Evolutionary conservation across 83 land plant species (phyloP).

Genomic region (Picea abies): DNA sequence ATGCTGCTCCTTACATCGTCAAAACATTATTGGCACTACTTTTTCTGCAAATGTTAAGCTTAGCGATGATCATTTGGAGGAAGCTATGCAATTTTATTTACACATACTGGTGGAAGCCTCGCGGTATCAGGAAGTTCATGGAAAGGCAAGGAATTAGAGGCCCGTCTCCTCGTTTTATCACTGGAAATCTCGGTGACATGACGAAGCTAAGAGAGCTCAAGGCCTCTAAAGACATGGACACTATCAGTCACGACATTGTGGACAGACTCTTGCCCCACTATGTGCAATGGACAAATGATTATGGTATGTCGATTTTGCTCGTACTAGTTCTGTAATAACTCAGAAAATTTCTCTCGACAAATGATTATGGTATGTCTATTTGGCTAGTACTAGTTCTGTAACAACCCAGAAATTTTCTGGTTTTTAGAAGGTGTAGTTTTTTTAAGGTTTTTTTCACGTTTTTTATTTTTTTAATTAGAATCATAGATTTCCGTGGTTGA

Average conservation of each 20-base stretch:
- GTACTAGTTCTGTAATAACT: too few relatives aligned
- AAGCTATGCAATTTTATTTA: conserved; percentile 4
- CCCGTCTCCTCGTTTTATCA: too few relatives aligned
- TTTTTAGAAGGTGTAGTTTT: too few relatives aligned
- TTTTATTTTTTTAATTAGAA: not conserved
- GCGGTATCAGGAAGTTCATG: conserved; percentile 50
- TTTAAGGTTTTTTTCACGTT: too few relatives aligned
- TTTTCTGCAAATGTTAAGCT: not conserved
- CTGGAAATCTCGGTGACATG: conserved; percentile 37
- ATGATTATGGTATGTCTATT: too few relatives aligned
- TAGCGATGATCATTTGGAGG: not conserved
- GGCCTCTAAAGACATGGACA: conserved; percentile 49
- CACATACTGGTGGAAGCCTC: conserved; percentile 37
- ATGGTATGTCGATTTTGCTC: conserved; percentile 34
- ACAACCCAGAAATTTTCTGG: not conserved
- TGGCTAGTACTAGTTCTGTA: not conserved
- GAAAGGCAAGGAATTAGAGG: too few relatives aligned
- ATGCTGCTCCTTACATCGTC: too few relatives aligned
- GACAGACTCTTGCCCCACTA: conserved; percentile 68
- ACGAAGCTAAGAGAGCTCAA: conserved; percentile 34
- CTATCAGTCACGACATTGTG: conserved; percentile 57
- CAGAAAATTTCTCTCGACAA: too few relatives aligned
- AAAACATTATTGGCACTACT: too few relatives aligned
- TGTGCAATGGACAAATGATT: conserved; percentile 57
- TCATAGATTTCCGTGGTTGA: too few relatives aligned